Base-by-base conservation (phyloP, 148 eudicot species). In the Heliosperma pusillum region DNA sequence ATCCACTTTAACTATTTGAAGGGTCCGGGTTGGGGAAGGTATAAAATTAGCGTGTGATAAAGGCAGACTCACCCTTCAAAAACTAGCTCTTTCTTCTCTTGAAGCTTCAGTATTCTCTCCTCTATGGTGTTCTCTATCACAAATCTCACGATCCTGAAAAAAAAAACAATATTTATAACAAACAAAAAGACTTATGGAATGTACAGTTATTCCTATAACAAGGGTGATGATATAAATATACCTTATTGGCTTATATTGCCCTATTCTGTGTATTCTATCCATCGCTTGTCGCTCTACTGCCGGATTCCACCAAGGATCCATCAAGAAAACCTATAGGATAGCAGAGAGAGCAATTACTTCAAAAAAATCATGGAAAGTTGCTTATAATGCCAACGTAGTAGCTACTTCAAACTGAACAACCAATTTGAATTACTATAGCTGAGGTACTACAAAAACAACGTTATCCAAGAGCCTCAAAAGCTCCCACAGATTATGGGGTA, bases 241-340 rank as follows among this genome's bases (percentile, higher is more conserved):
- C 98, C 91, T 86, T 83, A 94, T 94, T 69, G 98, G 97, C 82
- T 94, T 94, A 72, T 81, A 88, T 72, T 94, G 98, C 74, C 98
- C 98, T 42, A 94, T 94, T 80, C 97, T 82, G 76, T 94, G 96
- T 44, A 94, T 92, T 79, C 98, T 88, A 74, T 95, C 98, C 84
- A 90, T 93, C 60, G 98, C 98, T 80, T 95, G 98, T 83, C 90
- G 78, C 84, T 95, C 98, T 44, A 77, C 88, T 27, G 97, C 98
- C 4, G 97, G 97, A 84, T 95, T 95, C 98, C 97, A 95, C 97
- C 98, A 95, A 1, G 98, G 98, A 76, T 95, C 98, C 98, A 95
- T 95, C 89, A 95, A 76, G 85, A 95, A 95, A 70, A 95, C 98
- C 98, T 94, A 64, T 2, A 33, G 3, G 47, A 2, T 66, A 64